Evolutionary conservation across 2,329 filamentous ascomycete genomes (phyloP), one percentile per base, ranked within the genome.

Genomic region (Botrytis squamosa): DNA sequence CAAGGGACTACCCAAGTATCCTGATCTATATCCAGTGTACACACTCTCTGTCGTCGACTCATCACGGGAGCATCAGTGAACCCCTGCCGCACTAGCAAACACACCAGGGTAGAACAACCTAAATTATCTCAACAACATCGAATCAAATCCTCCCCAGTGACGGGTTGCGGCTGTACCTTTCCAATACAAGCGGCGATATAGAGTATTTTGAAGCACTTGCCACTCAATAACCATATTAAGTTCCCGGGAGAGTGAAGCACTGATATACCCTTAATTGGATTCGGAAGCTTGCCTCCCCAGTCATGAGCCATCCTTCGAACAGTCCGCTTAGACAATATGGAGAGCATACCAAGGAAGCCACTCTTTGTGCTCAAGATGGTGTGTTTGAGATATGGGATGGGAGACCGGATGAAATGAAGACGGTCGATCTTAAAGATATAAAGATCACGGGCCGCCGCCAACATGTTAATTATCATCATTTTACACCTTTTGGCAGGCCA

Each of bases 361-460:
- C 57, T 36, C 52, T 55, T 62, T 69, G 52, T 46, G 40, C 52
- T 49, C 49, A 42, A 60, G 52, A 46, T 46, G 71, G 40, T 40
- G 52, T 46, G 71, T 69, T 72, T 72, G 71, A 68, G 64, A 16
- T 60, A 52, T 70, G 71, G 71, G 62, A 72, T 46, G 38, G 42
- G 38, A 22, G 70, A 25, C 63, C 55, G 22, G 64, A 25, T 18
- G 29, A 29, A 40, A 42, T 36, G 40, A 46, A 44, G 29, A 33
- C 20, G 29, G 40, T 18, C n/a, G 62, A 12, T 33, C 12, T 8
- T n/a, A 25, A 49, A 59, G 29, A 68, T 73, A 73, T 68, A 68
- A 68, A 60, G 22, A 38, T 36, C 55, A 46, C 46, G 22, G 52
- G 18, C 49, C 25, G 20, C 38, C 71, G 16, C 44, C 42, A 57